These are phyloP conservation scores for Ophiostoma piceae DNA, from an alignment of 2,329 filamentous ascomycete species.

Conservation along the genomic window DNA sequence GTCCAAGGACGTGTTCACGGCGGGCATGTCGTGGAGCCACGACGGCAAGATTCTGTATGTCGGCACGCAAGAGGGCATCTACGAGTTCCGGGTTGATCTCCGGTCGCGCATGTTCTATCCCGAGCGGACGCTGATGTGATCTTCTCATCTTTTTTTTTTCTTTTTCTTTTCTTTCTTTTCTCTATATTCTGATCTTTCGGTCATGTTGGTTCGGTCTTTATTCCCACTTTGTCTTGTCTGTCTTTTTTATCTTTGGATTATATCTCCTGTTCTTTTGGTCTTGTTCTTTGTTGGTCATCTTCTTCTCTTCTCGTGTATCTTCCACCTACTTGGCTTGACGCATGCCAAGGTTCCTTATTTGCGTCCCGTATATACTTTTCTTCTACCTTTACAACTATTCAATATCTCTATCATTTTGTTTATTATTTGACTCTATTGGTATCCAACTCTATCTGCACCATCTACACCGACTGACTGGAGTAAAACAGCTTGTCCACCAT, in stretches of 20 bases:
- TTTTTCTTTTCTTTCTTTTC: background rate
- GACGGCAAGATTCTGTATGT: slow-evolving; percentile 57
- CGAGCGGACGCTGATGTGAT: slow-evolving; percentile 48
- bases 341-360: background rate
- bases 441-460: background rate
- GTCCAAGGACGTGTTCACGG: slow-evolving; percentile 55
- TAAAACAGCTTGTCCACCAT: slow-evolving; percentile 57
- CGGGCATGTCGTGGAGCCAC: slow-evolving; percentile 57
- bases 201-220: background rate
- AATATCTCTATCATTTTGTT: background rate
- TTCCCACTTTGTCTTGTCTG: background rate
- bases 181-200: background rate
- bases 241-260: background rate
- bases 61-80: slow-evolving; percentile 67
- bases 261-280: background rate
- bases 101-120: slow-evolving; percentile 56
- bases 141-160: background rate
- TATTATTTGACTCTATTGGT: background rate
- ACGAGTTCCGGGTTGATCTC: slow-evolving; percentile 65
- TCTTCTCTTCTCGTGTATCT: background rate
- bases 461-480: slow-evolving; percentile 1
- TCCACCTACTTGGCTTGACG: background rate
- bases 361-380: background rate
- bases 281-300: background rate
- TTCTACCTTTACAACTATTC: background rate